Evolutionary conservation across 805 yeast species (phyloP).

Genomic region (Metschnikowia dekortorum): DNA sequence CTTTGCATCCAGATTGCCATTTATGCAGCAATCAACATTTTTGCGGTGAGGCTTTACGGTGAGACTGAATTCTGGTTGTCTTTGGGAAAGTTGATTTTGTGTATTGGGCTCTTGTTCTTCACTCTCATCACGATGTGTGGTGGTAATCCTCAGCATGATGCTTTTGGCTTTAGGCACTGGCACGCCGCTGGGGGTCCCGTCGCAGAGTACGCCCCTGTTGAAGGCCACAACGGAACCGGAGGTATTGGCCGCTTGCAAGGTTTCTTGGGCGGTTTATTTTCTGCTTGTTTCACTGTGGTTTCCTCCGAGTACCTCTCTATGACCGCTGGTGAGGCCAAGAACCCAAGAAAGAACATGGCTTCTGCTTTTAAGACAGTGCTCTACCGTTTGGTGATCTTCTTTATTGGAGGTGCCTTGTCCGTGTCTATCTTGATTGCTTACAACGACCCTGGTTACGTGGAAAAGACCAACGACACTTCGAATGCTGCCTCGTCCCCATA

Average conservation of each 20-base stretch:
- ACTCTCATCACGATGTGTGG: conserved; percentile 83
- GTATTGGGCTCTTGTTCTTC: conserved; percentile 69
- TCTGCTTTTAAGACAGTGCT: conserved; percentile 40
- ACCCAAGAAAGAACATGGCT: conserved; percentile 39
- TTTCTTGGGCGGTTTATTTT: conserved; percentile 34
- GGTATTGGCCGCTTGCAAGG: conserved; percentile 39
- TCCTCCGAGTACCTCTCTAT: conserved; percentile 44
- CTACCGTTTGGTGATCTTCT: conserved; percentile 42
- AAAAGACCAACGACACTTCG: conserved; percentile 11
- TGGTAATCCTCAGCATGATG: conserved; percentile 69
- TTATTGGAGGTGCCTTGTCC: conserved; percentile 40
- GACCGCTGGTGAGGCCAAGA: conserved; percentile 42
- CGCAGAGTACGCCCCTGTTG: conserved; percentile 21
- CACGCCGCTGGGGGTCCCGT: conserved; percentile 34
- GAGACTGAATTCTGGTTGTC: conserved; percentile 80
- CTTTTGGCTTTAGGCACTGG: conserved; percentile 48
- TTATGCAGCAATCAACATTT: conserved; percentile 48
- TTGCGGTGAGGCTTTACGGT: conserved; percentile 74
- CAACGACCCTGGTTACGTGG: conserved; percentile 17
- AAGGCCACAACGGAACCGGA: conserved; percentile 30
- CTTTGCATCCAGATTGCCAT: conserved; percentile 39
- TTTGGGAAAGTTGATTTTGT: conserved; percentile 54
- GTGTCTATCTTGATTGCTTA: conserved; percentile 33
- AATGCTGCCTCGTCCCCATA: conserved; percentile 20
- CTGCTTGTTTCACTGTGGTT: conserved; percentile 37